Percentiles rank a stretch among this genome's conserved stretches.
Evolutionary conservation across 345 rosid genomes (phyloP).

Genomic region (Acer negundo): DNA sequence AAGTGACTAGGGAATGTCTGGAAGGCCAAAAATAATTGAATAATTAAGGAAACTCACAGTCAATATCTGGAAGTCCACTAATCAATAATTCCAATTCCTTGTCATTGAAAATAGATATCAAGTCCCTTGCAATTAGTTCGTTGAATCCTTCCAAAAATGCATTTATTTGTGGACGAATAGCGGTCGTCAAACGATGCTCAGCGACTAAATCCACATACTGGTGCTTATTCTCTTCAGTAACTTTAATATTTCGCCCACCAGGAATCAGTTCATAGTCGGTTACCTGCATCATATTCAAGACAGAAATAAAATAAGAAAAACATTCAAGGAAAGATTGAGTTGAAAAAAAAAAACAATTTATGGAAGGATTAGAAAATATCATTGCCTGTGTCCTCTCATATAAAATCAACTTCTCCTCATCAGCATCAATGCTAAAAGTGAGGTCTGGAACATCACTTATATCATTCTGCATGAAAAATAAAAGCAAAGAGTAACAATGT

Average conservation of each 20-base stretch:
- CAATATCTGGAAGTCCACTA: conserved; percentile 97
- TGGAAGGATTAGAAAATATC: conserved; percentile 8
- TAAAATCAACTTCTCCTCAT: conserved; percentile 89
- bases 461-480: conserved; percentile 65
- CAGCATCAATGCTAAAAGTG: conserved; percentile 96
- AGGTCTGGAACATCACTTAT: conserved; percentile 77
- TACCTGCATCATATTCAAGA: conserved; percentile 51
- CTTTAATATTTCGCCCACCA: conserved; percentile 88
- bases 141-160: conserved; percentile 89
- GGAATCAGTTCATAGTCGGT: conserved; percentile 92
- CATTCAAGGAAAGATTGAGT: neutral
- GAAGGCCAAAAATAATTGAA: conserved; percentile 5
- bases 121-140: conserved; percentile 73
- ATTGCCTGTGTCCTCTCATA: conserved; percentile 77
- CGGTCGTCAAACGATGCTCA: conserved; percentile 91
- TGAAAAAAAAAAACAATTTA: neutral
- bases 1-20: neutral
- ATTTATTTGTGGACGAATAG: conserved; percentile 96
- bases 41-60: conserved; percentile 53
- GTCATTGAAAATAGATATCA: conserved; percentile 87
- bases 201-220: conserved; percentile 87
- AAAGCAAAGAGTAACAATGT: conserved; percentile 10
- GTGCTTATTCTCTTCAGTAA: conserved; percentile 95
- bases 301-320: neutral
- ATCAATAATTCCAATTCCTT: conserved; percentile 91